Percentiles rank a stretch among this genome's conserved stretches.
phyloP scores from a whole-genome alignment of 768 basidiomycete species.

The Collybia nuda region DNA sequence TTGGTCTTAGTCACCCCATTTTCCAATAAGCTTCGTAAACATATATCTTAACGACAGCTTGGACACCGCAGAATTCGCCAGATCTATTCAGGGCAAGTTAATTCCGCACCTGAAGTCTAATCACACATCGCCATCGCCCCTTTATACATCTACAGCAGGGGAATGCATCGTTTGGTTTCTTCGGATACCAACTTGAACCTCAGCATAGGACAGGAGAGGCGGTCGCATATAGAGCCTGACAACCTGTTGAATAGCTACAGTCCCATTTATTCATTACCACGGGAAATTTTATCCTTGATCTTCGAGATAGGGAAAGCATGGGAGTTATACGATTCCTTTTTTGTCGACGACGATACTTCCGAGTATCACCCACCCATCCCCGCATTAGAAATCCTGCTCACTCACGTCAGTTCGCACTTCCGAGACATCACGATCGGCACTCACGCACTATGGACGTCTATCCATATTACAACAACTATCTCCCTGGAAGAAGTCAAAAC shows the following conservation, averaged over 20 bases:
- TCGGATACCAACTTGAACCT: too few species aligned
- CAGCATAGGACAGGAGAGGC: too few species aligned
- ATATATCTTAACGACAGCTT: too few species aligned
- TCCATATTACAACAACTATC: conserved; percentile 24
- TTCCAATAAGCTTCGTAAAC: too few species aligned
- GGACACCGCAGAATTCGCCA: too few species aligned
- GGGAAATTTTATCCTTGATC: conserved; percentile 30
- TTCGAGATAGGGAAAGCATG: conserved; percentile 26
- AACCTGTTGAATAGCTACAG: conserved; percentile 4
- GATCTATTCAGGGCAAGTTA: too few species aligned
- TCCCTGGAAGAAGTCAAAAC: conserved; percentile 19
- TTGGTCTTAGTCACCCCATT: too few species aligned
- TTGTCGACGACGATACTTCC: conserved; percentile 3
- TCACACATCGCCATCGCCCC: too few species aligned
- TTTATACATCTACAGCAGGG: too few species aligned
- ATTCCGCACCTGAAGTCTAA: too few species aligned
- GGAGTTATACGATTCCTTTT: conserved; percentile 5
- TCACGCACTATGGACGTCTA: conserved; percentile 38
- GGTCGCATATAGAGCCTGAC: not conserved
- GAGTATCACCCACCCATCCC: not conserved
- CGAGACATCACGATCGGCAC: conserved; percentile 36
- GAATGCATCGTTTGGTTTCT: too few species aligned
- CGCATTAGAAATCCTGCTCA: conserved; percentile 36
- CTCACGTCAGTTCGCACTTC: conserved; percentile 38
- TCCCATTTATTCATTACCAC: conserved; percentile 23